phyloP scores from a whole-genome alignment of 768 basidiomycete species.

The Trametes coccinea region DNA sequence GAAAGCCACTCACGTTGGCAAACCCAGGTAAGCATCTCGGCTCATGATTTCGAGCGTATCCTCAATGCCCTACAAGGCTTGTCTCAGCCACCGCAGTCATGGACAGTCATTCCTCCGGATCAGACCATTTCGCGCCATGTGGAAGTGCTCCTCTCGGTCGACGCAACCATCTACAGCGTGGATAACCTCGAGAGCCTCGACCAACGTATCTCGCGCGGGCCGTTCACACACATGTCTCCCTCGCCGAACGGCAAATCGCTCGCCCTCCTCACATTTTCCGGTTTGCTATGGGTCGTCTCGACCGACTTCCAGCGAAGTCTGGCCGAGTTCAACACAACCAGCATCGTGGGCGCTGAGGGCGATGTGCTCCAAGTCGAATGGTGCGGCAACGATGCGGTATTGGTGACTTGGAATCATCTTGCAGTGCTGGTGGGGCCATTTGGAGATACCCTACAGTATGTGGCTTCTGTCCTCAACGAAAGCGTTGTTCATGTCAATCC shows the following conservation, averaged over 20 bases:
- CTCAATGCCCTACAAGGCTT: slow-evolving; percentile 48
- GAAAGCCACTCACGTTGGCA: slow-evolving; percentile 68
- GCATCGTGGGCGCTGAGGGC: slow-evolving; percentile 54
- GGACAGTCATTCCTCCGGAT: slow-evolving; percentile 90
- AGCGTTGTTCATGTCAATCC: slow-evolving; percentile 13
- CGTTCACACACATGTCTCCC: slow-evolving; percentile 82
- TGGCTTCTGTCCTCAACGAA: slow-evolving; percentile 2
- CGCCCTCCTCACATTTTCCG: slow-evolving; percentile 73
- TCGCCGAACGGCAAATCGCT: slow-evolving; percentile 95
- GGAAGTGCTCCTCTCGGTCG: slow-evolving; percentile 83
- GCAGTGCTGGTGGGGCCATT: slow-evolving; percentile 90
- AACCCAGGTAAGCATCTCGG: slow-evolving; percentile 61
- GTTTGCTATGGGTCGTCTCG: slow-evolving; percentile 90
- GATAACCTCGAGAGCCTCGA: slow-evolving; percentile 90
- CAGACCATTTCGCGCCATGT: slow-evolving; percentile 86
- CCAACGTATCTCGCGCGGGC: slow-evolving; percentile 85
- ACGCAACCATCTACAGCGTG: slow-evolving; percentile 76
- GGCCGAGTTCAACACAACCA: slow-evolving; percentile 79
- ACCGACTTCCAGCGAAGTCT: slow-evolving; percentile 87
- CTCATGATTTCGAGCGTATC: not conserved
- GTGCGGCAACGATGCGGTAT: slow-evolving; percentile 95
- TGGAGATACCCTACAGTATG: slow-evolving; percentile 83
- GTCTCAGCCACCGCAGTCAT: slow-evolving; percentile 76
- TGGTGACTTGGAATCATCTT: slow-evolving; percentile 78
- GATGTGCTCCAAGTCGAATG: slow-evolving; percentile 77